Conservation (phyloP, 1,139 yeast species). For the Lizanozyma gosingica region DNA sequence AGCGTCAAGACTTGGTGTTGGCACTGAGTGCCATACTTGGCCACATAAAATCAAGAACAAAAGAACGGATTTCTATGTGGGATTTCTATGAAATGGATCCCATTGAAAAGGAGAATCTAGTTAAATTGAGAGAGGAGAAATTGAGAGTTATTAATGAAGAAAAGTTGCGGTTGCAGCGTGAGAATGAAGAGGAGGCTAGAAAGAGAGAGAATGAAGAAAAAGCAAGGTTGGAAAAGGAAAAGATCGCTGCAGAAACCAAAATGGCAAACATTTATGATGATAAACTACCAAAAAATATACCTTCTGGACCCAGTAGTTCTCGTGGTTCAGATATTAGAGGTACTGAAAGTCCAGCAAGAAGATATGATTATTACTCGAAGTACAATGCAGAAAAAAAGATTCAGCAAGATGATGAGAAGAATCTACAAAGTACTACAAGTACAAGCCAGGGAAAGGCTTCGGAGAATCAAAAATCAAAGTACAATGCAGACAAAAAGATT, state of each 20-base stretch:
- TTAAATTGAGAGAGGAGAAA: constrained; percentile 14
- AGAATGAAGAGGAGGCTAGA: constrained; percentile 9
- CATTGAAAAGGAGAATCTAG: constrained; percentile 17
- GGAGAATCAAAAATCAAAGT: neutral
- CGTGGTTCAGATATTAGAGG: neutral
- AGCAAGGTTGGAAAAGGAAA: constrained; percentile 1
- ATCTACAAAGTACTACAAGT: too few species aligned
- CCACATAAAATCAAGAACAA: constrained; percentile 51
- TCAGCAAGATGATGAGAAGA: neutral
- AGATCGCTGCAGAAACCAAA: neutral
- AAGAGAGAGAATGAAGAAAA: constrained; percentile 5
- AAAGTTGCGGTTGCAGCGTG: constrained; percentile 8
- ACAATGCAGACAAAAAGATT: neutral
- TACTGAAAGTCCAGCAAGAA: neutral
- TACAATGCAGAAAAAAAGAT: neutral
- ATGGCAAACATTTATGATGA: constrained; percentile 1
- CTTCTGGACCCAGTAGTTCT: neutral
- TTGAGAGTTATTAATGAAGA: constrained; percentile 6
- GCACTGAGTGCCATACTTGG: constrained; percentile 75
- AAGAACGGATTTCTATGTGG: constrained; percentile 49
- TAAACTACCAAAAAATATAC: neutral
- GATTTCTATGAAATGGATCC: constrained; percentile 45
- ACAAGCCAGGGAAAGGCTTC: too few species aligned
- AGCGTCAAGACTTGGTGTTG: constrained; percentile 72
- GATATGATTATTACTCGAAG: neutral